Conservation (phyloP, 371 early-diverging fungal genomes). For the Mucor plumbeus region DNA sequence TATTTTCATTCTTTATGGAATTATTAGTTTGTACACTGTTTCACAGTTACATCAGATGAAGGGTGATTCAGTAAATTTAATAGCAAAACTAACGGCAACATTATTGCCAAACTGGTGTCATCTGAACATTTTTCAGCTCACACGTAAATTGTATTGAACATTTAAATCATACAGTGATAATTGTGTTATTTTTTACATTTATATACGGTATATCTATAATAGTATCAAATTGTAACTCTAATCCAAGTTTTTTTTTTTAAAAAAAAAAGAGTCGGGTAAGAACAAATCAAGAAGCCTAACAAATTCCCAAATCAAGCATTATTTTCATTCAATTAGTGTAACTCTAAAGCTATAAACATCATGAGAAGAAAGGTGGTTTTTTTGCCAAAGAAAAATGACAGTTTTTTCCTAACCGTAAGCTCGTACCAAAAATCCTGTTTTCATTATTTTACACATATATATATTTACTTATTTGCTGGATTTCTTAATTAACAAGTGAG, state of each 20-base stretch:
- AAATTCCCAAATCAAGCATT: slow-evolving; percentile 6
- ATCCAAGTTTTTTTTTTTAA: slow-evolving; percentile 7
- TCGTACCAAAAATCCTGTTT: slow-evolving; percentile 4
- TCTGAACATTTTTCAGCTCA: too few species aligned
- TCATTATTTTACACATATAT: background rate
- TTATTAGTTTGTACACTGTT: slow-evolving; percentile 4
- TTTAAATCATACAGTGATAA: too few species aligned
- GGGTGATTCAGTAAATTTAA: background rate
- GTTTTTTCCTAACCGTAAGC: background rate
- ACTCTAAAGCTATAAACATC: background rate
- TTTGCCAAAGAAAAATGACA: slow-evolving; percentile 1
- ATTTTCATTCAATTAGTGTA: background rate
- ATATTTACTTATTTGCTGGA: slow-evolving; percentile 1
- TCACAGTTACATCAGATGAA: slow-evolving; percentile 2
- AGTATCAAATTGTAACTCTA: background rate
- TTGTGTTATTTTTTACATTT: too few species aligned
- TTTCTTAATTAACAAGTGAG: background rate
- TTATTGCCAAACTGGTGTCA: too few species aligned
- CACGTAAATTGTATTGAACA: too few species aligned
- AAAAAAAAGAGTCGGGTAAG: background rate
- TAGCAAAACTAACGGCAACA: background rate
- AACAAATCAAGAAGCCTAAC: background rate
- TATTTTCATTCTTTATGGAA: background rate
- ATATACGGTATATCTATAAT: too few species aligned
- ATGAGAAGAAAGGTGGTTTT: slow-evolving; percentile 2